Evolutionary conservation across 192 early-diverging fungal genomes (phyloP), one percentile per base, ranked within the genome.

Genomic region (Phycomyces blakesleeanus): DNA sequence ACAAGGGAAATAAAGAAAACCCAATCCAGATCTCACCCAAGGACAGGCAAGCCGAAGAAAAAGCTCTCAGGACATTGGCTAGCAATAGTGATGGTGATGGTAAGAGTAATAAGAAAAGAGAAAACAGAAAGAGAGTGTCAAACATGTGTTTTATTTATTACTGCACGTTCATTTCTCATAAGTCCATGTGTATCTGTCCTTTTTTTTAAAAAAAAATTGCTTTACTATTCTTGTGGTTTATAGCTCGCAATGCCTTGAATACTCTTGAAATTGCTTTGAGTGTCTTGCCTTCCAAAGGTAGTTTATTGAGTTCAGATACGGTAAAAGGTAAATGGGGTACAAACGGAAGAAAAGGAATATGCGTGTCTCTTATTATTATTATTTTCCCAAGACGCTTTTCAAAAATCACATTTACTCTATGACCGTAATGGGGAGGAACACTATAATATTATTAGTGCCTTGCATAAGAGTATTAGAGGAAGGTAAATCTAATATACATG

Each of bases 381-480:
- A 38, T 61, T 22, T 40, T 37, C 27, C 20, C 18, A 37, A 71
- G 69, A 66, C 2, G 88, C 90, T 2, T 84, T 96, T 21, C 90
- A 93, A 61, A 83, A 89, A 64, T 83, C 90, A 0, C 89, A 92
- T 56, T 63, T 93, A n/a, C 60, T 87, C 15, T 95, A 96, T 67
- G 92, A 93, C 61, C 77, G 81, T 12, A 83, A 87, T 57, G 88
- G 88, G 0, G 90, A 96, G n/a, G 87, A 93, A 66, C 94, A 96
- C 75, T 94, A 92, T 67, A 88, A 96, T 37, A 81, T 90, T 6
- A 95, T 96, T 44, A 92, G 91, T 54, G 94, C 94, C 0, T 60
- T 96, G 14, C 93, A 95, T 75, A 95, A 96, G 72, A 89, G 85
- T 62, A 79, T 95, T 26, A 87, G 93, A n/a, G 93, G 93, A 55